These are phyloP conservation scores for Sextonia rubra DNA, from an alignment of 164 flowering plant genomes.

Conservation along the genomic window DNA sequence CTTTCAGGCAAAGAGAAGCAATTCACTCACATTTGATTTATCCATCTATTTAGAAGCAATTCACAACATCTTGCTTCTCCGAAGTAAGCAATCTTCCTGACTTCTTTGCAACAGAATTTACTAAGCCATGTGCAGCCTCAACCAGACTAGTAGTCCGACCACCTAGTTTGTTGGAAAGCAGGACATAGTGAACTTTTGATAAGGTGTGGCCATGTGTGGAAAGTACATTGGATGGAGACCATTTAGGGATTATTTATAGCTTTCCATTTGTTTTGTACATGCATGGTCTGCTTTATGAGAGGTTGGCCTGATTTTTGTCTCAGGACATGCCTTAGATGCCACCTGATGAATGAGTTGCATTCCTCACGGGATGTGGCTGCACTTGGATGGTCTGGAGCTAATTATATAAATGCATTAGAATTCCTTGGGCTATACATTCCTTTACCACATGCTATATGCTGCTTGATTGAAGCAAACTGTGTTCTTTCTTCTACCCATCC, in stretches of 20 bases:
- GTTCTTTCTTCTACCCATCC: background rate
- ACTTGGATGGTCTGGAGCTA: background rate
- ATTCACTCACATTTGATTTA: constrained; percentile 43
- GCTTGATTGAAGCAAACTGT: background rate
- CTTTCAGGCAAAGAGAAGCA: constrained; percentile 53
- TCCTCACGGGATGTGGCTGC: background rate
- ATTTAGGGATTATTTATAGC: too few species aligned
- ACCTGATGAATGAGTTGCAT: background rate
- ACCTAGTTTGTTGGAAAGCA: too few species aligned
- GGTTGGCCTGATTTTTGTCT: background rate
- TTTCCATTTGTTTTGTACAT: background rate
- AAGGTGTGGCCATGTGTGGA: too few species aligned
- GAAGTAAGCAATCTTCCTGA: constrained; percentile 43
- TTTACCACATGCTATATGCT: background rate
- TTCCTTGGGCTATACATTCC: background rate
- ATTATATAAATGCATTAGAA: background rate
- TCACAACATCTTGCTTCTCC: constrained; percentile 51
- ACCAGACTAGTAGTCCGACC: too few species aligned
- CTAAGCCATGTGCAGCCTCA: background rate
- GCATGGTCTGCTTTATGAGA: background rate
- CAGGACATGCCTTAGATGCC: background rate
- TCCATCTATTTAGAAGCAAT: constrained; percentile 75
- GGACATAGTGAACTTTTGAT: too few species aligned
- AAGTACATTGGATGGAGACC: background rate
- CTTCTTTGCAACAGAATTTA: background rate